Base-by-base conservation (phyloP, 1,139 yeast species). In the Kluyveromyces sp. region DNA sequence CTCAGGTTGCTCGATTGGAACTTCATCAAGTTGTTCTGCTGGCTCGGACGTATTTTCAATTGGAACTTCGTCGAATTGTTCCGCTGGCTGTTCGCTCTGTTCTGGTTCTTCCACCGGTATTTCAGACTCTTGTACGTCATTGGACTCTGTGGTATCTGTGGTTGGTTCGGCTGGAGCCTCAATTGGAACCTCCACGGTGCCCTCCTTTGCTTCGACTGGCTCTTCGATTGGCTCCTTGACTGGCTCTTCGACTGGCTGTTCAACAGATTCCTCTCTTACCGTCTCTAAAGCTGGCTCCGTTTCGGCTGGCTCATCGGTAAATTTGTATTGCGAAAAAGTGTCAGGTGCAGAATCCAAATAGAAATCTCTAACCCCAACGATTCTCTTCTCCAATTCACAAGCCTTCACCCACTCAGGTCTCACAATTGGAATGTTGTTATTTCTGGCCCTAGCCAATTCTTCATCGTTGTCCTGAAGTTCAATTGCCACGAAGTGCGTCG, bases 361-460 rank as follows among this genome's bases (percentile, higher is more conserved):
- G 57, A 83, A 86, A 53, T 88, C 89, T 57, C 96, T 76, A 10
- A 94, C 99, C 30, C 97, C 96, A 38, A 90, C 95, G 50, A 92
- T 80, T 59, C 97, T 71, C 56, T 95, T 78, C 60, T 90, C 97
- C 42, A 77, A 68, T 59, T 88, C 95, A 70, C 98, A 92, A 0
- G 97, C 97, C 66, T 86, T 83, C 49, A 92, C 72, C 97, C 97
- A 92, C 63, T 92, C 97, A 0, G 98, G 98, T 64, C 96, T 78
- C 29, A 92, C 92, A 39, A 92, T 79, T 3, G 99, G 99, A 49
- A 92, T 89, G 63, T 90, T 92, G 73, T 81, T 77, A 50, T 84
- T 90, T 51, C 78, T 75, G 1, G 98, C 98, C 63, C 81, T 83
- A 53, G 81, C 72, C 48, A 73, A 68, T 45, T 60, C 63, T 8